These are phyloP conservation scores for Diaporthe longicolla DNA, from an alignment of 2,329 filamentous ascomycete genomes.

Conservation along the genomic window DNA sequence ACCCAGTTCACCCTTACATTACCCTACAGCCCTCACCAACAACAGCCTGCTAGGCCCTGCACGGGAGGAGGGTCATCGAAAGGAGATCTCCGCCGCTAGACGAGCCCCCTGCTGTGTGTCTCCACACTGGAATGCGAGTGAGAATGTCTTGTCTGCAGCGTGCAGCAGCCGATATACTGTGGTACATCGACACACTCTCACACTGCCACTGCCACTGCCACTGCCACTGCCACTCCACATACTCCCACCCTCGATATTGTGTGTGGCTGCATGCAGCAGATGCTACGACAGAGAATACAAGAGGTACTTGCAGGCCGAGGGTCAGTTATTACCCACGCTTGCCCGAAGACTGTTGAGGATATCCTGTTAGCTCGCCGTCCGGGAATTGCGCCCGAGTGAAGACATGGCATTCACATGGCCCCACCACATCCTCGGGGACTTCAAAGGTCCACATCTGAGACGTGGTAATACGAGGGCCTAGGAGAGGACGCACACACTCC, in stretches of 20 bases:
- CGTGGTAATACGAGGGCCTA: not conserved
- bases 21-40: slow-evolving; percentile 2
- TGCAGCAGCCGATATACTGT: slow-evolving; percentile 17
- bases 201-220: too few species aligned
- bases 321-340: not conserved
- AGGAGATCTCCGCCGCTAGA: slow-evolving; percentile 28
- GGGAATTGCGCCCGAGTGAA: not conserved
- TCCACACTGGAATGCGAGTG: slow-evolving; percentile 29
- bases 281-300: not conserved
- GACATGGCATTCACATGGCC: slow-evolving; percentile 6
- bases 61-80: slow-evolving; percentile 14
- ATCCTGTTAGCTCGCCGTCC: not conserved
- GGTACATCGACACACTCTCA: not conserved
- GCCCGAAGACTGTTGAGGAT: slow-evolving; percentile 14
- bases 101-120: slow-evolving; percentile 26
- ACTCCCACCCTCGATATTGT: not conserved
- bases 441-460: not conserved
- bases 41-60: slow-evolving; percentile 9
- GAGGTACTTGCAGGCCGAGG: not conserved
- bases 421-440: slow-evolving; percentile 5
- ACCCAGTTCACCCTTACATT: not conserved
- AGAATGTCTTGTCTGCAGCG: not conserved
- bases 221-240: too few species aligned
- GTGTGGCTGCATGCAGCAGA: slow-evolving; percentile 22
- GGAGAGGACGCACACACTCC: not conserved